Evolutionary conservation across 202 grass and related monocot species (phyloP).

Genomic region (Cymbopogon flexuosus): DNA sequence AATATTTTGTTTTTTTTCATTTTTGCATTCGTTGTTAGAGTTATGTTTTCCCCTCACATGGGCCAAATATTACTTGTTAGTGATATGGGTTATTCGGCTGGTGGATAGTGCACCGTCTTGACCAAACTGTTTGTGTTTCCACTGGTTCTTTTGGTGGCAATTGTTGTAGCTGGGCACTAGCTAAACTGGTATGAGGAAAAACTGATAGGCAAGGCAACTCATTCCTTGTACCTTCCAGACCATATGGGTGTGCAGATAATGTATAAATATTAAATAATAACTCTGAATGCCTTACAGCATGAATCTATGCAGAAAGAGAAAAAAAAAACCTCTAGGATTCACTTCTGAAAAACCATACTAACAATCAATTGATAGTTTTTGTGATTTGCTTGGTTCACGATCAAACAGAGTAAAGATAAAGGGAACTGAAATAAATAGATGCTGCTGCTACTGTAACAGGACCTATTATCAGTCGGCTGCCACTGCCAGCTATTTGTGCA

Average conservation of each 20-base stretch:
- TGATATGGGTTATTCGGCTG: not conserved
- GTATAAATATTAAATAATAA: not conserved
- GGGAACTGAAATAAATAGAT: not conserved
- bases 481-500: not conserved
- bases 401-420: not conserved
- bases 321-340: not conserved
- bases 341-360: not conserved
- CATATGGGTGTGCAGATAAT: not conserved
- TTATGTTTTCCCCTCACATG: not conserved
- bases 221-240: not conserved
- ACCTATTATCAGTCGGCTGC: not conserved
- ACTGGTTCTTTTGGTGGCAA: not conserved
- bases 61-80: not conserved
- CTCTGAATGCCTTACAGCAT: not conserved
- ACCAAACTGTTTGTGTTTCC: not conserved
- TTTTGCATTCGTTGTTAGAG: not conserved
- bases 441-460: not conserved
- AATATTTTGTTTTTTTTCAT: too few species aligned
- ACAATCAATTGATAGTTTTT: not conserved
- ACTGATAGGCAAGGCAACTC: not conserved
- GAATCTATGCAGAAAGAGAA: not conserved
- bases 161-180: not conserved
- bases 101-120: not conserved
- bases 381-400: not conserved
- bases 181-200: not conserved